phyloP scores from a whole-genome alignment of 768 basidiomycete species.

The Mycena epipterygia region DNA sequence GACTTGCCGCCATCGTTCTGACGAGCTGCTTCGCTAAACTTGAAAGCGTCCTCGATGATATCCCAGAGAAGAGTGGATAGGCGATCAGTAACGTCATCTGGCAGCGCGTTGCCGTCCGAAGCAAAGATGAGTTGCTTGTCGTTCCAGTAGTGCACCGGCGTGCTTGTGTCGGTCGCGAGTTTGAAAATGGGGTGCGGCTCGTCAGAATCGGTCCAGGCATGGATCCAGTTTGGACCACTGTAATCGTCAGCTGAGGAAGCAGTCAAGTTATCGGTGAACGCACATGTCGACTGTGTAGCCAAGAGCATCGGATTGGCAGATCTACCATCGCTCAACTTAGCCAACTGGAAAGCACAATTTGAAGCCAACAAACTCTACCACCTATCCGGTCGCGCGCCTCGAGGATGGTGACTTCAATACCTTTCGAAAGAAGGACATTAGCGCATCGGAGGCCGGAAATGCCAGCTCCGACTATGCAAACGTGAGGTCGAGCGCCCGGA shows the following conservation, averaged over 20 bases:
- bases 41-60: constrained; percentile 38
- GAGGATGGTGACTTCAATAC: constrained; percentile 35
- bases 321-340: constrained; percentile 16
- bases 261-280: constrained; percentile 1
- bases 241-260: neutral
- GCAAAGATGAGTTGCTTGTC: constrained; percentile 34
- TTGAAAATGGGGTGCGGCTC: constrained; percentile 38
- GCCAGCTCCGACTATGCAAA: constrained; percentile 39
- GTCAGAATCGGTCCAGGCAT: constrained; percentile 34
- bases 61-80: constrained; percentile 38
- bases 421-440: constrained; percentile 31
- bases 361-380: constrained; percentile 31
- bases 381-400: constrained; percentile 40
- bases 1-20: constrained; percentile 26
- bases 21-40: constrained; percentile 31
- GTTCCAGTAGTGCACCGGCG: constrained; percentile 39
- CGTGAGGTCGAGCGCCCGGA: constrained; percentile 16
- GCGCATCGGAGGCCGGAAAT: constrained; percentile 38
- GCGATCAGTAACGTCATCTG: constrained; percentile 27
- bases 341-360: neutral
- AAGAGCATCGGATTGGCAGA: constrained; percentile 37
- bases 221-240: constrained; percentile 39
- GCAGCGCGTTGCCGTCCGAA: constrained; percentile 26
- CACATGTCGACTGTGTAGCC: constrained; percentile 38
- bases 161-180: constrained; percentile 33